phyloP scores from a whole-genome alignment of 108 stramenopile genomes.

The Fragilariopsis cylindrus region DNA sequence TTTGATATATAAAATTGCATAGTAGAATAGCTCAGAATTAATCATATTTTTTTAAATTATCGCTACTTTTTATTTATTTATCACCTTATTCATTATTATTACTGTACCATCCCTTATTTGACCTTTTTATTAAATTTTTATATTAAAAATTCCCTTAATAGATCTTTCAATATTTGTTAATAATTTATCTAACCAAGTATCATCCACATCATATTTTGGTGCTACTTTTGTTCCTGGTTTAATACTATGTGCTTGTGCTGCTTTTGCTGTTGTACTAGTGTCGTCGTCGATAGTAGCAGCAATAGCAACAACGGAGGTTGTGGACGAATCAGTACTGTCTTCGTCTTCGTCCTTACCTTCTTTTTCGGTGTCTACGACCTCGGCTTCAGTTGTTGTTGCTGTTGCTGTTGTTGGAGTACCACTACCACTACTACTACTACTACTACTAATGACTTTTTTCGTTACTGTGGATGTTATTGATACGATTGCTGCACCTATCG shows the following conservation, averaged over 20 bases:
- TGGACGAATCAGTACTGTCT: not conserved
- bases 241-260: conserved; percentile 25
- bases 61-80: too few relatives aligned
- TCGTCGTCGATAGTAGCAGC: not conserved
- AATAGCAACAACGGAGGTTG: too few relatives aligned
- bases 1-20: too few relatives aligned
- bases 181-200: conserved; percentile 36
- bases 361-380: not conserved
- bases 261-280: not conserved
- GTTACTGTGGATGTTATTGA: not conserved
- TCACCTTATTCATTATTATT: too few relatives aligned
- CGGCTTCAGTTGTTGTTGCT: not conserved
- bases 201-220: conserved; percentile 26
- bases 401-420: not conserved
- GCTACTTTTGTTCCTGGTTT: conserved; percentile 22
- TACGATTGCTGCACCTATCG: not conserved
- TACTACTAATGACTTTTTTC: not conserved
- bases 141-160: conserved; percentile 31
- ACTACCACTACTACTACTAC: not conserved
- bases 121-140: conserved; percentile 15
- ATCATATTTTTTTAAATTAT: too few relatives aligned
- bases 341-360: conserved; percentile 12
- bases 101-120: not conserved
- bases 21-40: too few relatives aligned
- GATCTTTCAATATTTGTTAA: conserved; percentile 34